Evolutionary conservation across 495 filamentous ascomycete genomes (phyloP).

Genomic region (Xylaria curta): DNA sequence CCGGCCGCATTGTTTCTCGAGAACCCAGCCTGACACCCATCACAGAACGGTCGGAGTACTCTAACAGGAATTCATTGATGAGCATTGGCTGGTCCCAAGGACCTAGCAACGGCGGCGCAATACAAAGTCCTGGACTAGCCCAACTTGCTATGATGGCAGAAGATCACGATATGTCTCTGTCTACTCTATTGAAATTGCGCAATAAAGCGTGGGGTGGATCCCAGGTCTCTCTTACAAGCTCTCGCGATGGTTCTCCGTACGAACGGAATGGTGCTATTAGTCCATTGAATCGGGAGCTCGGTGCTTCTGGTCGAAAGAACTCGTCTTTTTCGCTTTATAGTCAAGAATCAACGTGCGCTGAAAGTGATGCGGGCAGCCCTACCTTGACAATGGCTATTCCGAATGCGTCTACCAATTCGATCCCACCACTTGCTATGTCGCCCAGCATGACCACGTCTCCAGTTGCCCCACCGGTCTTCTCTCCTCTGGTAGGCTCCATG

Average conservation of each 20-base stretch:
- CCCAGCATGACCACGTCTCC: constrained; percentile 31
- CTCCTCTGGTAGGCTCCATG: constrained; percentile 34
- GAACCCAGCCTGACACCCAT: constrained; percentile 96
- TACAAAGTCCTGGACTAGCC: constrained; percentile 66
- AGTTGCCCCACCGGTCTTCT: constrained; percentile 34
- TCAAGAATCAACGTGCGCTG: constrained; percentile 46
- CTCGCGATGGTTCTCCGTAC: constrained; percentile 64
- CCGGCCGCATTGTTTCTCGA: constrained; percentile 72
- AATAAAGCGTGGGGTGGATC: constrained; percentile 82
- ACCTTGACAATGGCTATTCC: constrained; percentile 45
- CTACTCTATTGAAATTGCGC: constrained; percentile 73
- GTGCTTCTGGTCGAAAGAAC: constrained; percentile 39
- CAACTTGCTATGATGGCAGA: constrained; percentile 74
- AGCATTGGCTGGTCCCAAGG: constrained; percentile 65
- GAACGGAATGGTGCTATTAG: constrained; percentile 47
- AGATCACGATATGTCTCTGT: constrained; percentile 72
- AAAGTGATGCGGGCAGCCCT: constrained; percentile 46
- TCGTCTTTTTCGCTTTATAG: constrained; percentile 50
- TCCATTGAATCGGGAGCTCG: constrained; percentile 37
- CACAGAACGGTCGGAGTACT: constrained; percentile 94
- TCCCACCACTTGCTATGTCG: constrained; percentile 32
- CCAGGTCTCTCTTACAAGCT: constrained; percentile 70
- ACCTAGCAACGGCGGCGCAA: constrained; percentile 47
- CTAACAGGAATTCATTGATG: constrained; percentile 89
- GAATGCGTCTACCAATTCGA: constrained; percentile 31